Evolutionary conservation across 345 rosid species (phyloP).

Genomic region (Aethionema arabicum): DNA sequence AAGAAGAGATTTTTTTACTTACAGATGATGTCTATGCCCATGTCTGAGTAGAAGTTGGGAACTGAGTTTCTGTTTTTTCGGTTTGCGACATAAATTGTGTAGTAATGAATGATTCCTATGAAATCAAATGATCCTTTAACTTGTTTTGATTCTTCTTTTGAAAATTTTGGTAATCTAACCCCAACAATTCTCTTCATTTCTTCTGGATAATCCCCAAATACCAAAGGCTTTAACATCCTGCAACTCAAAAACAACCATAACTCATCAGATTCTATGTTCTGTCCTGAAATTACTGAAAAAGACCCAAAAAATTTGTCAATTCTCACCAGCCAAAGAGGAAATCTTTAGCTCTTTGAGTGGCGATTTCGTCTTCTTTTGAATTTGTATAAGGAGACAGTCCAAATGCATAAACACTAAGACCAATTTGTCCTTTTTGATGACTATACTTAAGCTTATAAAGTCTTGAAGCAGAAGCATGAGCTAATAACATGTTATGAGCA

Average conservation of each 20-base stretch:
- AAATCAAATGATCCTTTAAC: conserved; percentile 68
- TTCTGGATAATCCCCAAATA: conserved; percentile 72
- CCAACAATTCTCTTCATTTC: conserved; percentile 59
- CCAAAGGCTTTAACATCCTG: conserved; percentile 64
- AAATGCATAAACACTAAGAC: conserved; percentile 42
- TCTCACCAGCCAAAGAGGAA: conserved; percentile 56
- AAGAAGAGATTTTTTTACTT: conserved; percentile 9
- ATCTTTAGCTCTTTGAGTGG: conserved; percentile 45
- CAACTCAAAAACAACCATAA: no score
- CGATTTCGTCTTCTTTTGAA: conserved; percentile 46
- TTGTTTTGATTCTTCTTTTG: conserved; percentile 48
- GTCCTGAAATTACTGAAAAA: not conserved
- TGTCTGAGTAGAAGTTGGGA: conserved; percentile 39
- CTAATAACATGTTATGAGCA: conserved; percentile 59
- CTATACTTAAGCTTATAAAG: conserved; percentile 54
- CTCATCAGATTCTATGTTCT: no score
- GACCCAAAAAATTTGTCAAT: not conserved
- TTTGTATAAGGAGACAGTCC: conserved; percentile 48
- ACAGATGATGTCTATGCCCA: conserved; percentile 31
- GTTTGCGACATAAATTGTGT: conserved; percentile 34
- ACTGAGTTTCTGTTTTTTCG: conserved; percentile 27
- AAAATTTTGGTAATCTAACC: conserved; percentile 64
- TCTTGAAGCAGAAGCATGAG: conserved; percentile 68
- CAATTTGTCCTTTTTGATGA: conserved; percentile 52
- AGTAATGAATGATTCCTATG: conserved; percentile 55